Conservation (phyloP, 371 early-diverging fungal species). For the Mortierella sp. region DNA sequence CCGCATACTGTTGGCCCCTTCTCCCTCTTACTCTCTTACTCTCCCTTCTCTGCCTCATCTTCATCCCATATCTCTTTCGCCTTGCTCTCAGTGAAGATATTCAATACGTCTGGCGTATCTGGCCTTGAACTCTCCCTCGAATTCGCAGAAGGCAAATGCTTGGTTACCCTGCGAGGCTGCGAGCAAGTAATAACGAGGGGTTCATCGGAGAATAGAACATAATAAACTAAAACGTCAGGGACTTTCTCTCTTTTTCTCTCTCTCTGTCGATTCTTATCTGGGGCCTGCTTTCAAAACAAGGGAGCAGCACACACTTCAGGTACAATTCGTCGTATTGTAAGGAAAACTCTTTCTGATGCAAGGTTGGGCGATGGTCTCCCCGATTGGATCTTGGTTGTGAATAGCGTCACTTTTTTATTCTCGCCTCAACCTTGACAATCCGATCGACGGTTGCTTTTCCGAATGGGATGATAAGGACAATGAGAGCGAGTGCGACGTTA, state of each 20-base stretch:
- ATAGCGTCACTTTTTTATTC: background rate
- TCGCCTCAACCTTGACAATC: background rate
- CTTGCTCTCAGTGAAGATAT: background rate
- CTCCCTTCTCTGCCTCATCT: background rate
- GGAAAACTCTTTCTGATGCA: background rate
- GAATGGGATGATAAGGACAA: background rate
- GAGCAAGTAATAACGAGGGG: background rate
- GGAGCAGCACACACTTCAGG: background rate
- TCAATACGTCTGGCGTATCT: background rate
- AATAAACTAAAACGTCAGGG: background rate
- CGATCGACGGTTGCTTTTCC: background rate
- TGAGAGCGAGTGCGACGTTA: background rate
- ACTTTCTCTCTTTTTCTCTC: no score
- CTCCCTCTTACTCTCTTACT: background rate
- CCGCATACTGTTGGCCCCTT: conserved; percentile 7
- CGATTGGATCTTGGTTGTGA: background rate
- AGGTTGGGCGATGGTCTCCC: background rate
- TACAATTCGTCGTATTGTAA: background rate
- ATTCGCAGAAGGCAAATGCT: background rate
- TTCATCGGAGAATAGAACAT: background rate
- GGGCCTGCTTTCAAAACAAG: background rate
- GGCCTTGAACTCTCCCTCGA: background rate
- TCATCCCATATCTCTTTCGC: conserved; percentile 5
- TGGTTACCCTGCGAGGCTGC: no score
- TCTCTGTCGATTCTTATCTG: background rate